A percentile compares a stretch with the other conserved stretches of the same genome.
phyloP scores from a whole-genome alignment of 1,284 basidiomycete species.

The Rhodotorula mucilaginosa region DNA sequence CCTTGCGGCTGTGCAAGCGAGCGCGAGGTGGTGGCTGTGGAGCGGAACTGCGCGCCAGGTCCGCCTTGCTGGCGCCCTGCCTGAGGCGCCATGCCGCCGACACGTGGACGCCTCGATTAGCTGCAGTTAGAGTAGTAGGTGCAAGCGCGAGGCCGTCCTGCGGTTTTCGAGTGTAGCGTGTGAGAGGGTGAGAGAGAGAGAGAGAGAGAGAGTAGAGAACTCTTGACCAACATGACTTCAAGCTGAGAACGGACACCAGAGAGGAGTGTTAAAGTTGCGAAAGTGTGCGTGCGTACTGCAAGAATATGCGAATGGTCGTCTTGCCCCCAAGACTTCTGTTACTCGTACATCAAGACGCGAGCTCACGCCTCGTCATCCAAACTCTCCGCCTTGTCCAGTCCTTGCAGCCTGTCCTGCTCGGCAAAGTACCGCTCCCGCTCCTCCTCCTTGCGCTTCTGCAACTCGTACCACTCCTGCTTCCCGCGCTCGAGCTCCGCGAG shows the following conservation, averaged over 20 bases:
- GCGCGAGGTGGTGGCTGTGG: neutral
- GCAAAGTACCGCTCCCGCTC: constrained; percentile 2
- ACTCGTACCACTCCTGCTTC: constrained; percentile 10
- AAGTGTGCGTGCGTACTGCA: neutral
- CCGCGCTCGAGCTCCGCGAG: constrained; percentile 12
- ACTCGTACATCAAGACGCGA: neutral
- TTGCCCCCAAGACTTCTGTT: neutral
- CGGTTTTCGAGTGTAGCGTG: neutral
- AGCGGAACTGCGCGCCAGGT: too few species aligned
- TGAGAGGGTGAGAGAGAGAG: neutral
- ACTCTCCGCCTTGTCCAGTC: neutral
- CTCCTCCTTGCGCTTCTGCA: constrained; percentile 3
- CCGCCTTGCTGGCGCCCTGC: too few species aligned
- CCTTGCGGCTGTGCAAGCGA: neutral
- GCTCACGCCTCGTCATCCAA: neutral
- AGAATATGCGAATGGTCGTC: neutral
- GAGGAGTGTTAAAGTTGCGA: neutral
- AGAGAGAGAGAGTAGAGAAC: neutral
- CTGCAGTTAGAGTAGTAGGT: too few species aligned
- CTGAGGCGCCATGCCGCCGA: too few species aligned
- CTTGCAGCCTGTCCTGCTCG: constrained; percentile 12
- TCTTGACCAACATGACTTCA: neutral
- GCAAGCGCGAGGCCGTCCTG: too few species aligned
- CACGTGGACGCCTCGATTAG: too few species aligned
- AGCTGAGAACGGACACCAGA: neutral